Evolutionary conservation across 768 basidiomycete genomes (phyloP).

Genomic region (Rubroboletus pulcherrimus): DNA sequence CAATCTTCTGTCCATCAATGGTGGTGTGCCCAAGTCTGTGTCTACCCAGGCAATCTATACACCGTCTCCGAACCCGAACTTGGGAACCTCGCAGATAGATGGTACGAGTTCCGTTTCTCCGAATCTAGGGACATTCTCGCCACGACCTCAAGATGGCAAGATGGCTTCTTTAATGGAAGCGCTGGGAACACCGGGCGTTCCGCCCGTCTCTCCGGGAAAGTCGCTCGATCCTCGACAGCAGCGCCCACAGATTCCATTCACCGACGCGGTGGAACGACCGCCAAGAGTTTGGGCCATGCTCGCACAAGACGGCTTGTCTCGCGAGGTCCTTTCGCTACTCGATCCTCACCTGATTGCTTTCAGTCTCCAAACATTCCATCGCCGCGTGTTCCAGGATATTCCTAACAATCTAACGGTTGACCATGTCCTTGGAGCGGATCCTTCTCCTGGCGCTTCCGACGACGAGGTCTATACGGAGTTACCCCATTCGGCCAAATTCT

Average conservation of each 20-base stretch:
- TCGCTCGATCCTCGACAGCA: slow-evolving; percentile 23
- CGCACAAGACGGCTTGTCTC: slow-evolving; percentile 62
- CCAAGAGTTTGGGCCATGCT: slow-evolving; percentile 49
- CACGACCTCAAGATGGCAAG: slow-evolving; percentile 45
- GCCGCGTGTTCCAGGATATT: slow-evolving; percentile 45
- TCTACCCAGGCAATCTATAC: slow-evolving; percentile 55
- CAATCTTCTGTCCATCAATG: slow-evolving; percentile 16
- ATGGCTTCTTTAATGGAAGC: slow-evolving; percentile 46
- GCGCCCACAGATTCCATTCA: slow-evolving; percentile 16
- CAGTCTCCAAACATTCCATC: slow-evolving; percentile 63
- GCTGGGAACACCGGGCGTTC: slow-evolving; percentile 25
- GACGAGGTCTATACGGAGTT: slow-evolving; percentile 1
- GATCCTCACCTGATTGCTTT: slow-evolving; percentile 59
- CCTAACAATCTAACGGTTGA: slow-evolving; percentile 52
- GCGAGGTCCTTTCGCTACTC: slow-evolving; percentile 60
- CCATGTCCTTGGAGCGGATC: slow-evolving; percentile 37
- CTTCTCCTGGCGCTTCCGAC: slow-evolving; percentile 7
- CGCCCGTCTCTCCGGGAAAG: slow-evolving; percentile 24
- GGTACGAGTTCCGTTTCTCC: slow-evolving; percentile 33
- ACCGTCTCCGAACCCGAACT: slow-evolving; percentile 43
- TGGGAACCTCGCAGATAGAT: slow-evolving; percentile 21
- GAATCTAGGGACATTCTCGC: slow-evolving; percentile 49
- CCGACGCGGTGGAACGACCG: slow-evolving; percentile 23
- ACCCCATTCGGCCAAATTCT: slow-evolving; percentile 38
- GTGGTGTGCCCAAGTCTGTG: slow-evolving; percentile 39